phyloP scores from a whole-genome alignment of 768 basidiomycete genomes.

The Leccinum arenicola region DNA sequence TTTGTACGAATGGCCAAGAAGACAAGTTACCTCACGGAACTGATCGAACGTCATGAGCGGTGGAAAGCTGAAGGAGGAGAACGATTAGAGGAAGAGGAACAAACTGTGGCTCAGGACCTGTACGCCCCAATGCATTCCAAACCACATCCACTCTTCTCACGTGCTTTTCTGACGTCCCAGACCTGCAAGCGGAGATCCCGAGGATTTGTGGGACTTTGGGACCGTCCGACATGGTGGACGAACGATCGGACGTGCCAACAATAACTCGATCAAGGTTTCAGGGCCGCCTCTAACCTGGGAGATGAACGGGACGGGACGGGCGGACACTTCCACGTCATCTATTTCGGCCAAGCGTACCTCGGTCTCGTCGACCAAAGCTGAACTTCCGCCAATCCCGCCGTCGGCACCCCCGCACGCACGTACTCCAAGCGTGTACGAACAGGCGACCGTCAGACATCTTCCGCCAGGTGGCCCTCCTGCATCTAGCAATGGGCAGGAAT shows the following conservation, averaged over 20 bases:
- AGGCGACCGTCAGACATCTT: slow-evolving; percentile 53
- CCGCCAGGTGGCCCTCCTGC: slow-evolving; percentile 1
- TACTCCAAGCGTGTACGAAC: slow-evolving; percentile 43
- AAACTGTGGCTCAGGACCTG: slow-evolving; percentile 59
- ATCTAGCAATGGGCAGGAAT: slow-evolving; percentile 27
- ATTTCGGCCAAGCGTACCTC: slow-evolving; percentile 30
- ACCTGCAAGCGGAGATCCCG: slow-evolving; percentile 55
- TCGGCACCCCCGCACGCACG: slow-evolving; percentile 32
- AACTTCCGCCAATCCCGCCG: slow-evolving; percentile 58
- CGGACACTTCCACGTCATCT: slow-evolving; percentile 34
- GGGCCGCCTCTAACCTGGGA: slow-evolving; percentile 81
- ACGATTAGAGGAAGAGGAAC: slow-evolving; percentile 33
- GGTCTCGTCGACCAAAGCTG: slow-evolving; percentile 52
- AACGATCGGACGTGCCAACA: slow-evolving; percentile 66
- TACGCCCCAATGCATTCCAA: slow-evolving; percentile 35
- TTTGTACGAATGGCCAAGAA: slow-evolving; percentile 95
- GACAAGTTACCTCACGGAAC: slow-evolving; percentile 88
- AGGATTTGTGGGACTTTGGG: slow-evolving; percentile 97
- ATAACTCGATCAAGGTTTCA: slow-evolving; percentile 54
- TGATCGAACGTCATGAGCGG: slow-evolving; percentile 91
- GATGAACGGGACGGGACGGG: slow-evolving; percentile 54
- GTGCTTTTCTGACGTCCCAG: slow-evolving; percentile 30
- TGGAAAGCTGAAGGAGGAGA: slow-evolving; percentile 79
- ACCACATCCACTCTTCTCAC: not conserved
- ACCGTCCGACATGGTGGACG: slow-evolving; percentile 78